phyloP scores from a whole-genome alignment of 2,329 filamentous ascomycete genomes.

The Blastomyces gilchristii region DNA sequence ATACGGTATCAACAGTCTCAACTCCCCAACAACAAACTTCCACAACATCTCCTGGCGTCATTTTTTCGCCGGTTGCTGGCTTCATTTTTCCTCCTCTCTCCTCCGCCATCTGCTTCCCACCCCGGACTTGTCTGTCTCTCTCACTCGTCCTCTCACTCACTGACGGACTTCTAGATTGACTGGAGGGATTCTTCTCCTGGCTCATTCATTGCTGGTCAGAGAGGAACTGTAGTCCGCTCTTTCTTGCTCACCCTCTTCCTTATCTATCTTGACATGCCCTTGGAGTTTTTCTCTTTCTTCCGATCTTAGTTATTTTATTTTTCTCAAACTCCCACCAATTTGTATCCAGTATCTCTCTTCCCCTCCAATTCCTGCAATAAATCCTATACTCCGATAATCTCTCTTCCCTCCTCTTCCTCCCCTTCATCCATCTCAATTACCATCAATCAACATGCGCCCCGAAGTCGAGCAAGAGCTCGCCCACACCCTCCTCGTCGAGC shows the following conservation, averaged over 20 bases:
- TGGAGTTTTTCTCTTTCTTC: not conserved
- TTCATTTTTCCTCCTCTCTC: not conserved
- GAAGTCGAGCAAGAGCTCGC: conserved; percentile 99
- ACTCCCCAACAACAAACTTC: conserved; percentile 6
- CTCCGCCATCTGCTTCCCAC: not conserved
- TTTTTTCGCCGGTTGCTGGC: not conserved
- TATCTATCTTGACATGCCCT: not conserved
- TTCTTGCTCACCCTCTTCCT: not conserved
- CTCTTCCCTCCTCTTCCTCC: conserved; percentile 1
- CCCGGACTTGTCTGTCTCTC: too few species aligned
- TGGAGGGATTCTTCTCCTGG: not conserved
- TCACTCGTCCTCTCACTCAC: too few species aligned
- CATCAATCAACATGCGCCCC: conserved; percentile 65
- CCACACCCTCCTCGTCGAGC: conserved; percentile 95
- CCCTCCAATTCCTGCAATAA: not conserved
- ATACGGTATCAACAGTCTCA: not conserved
- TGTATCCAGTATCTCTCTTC: not conserved
- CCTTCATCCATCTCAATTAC: conserved; percentile 1
- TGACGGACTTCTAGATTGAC: not conserved
- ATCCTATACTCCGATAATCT: not conserved
- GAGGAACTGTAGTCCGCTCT: not conserved
- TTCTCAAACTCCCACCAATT: not conserved
- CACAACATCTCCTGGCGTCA: not conserved
- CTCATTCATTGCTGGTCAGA: not conserved
- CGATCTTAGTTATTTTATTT: not conserved